Evolutionary conservation across 2,329 filamentous ascomycete species (phyloP).

Genomic region (Mycosphaerella sp.): DNA sequence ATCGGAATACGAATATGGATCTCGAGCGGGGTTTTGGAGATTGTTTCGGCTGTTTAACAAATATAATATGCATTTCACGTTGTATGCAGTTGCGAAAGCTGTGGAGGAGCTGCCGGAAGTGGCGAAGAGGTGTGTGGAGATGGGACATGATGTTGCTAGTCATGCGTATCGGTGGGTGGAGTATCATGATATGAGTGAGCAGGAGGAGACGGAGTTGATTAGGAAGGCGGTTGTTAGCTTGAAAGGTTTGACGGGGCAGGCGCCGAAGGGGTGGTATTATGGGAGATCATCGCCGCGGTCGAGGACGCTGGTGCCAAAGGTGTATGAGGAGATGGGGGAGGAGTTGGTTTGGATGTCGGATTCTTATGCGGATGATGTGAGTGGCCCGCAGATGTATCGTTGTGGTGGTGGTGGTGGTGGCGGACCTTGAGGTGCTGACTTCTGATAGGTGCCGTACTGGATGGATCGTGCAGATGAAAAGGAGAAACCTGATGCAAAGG

Average conservation of each 20-base stretch:
- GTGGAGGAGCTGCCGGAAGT: slow-evolving; percentile 47
- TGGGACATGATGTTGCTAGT: slow-evolving; percentile 47
- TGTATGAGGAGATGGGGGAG: slow-evolving; percentile 50
- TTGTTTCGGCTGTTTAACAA: slow-evolving; percentile 47
- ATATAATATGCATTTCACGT: slow-evolving; percentile 46
- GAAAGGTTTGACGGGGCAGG: slow-evolving; percentile 43
- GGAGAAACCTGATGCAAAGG: slow-evolving; percentile 35
- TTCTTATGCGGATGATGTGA: slow-evolving; percentile 48
- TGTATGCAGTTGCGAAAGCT: slow-evolving; percentile 48
- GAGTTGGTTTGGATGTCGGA: slow-evolving; percentile 48
- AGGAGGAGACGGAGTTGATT: slow-evolving; percentile 47
- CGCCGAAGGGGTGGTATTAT: slow-evolving; percentile 49
- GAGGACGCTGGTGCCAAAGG: slow-evolving; percentile 44
- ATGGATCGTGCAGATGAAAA: slow-evolving; percentile 46
- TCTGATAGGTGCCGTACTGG: slow-evolving; percentile 46
- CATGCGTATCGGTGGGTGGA: slow-evolving; percentile 51
- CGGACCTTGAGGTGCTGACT: too few species aligned
- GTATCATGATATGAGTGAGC: slow-evolving; percentile 42
- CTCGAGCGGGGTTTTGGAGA: slow-evolving; percentile 47
- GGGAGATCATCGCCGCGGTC: slow-evolving; percentile 44
- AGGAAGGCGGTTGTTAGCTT: slow-evolving; percentile 38
- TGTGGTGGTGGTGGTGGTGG: slow-evolving; percentile 45
- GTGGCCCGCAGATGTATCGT: slow-evolving; percentile 17
- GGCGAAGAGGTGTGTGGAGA: slow-evolving; percentile 43
- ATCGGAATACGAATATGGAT: slow-evolving; percentile 49